Base-by-base conservation (phyloP, 169 alveolate genomes). In the Babesia gibsoni region DNA sequence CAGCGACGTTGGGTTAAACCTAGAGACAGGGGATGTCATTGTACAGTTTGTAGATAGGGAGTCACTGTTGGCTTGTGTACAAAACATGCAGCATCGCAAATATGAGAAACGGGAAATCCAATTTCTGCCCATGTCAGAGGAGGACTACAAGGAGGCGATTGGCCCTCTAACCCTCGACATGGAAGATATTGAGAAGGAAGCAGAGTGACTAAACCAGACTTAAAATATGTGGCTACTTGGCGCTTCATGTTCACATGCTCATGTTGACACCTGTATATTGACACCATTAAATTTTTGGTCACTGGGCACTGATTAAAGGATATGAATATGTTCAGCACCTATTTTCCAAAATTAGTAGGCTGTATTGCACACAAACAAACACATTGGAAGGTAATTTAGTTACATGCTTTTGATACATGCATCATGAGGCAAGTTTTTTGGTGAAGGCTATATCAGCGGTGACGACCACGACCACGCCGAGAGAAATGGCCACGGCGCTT, bases 11-110 rank as follows among this genome's bases (percentile, higher is more conserved):
- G 80, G 89, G n/a, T 78, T 75, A 18, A 57, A 68, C 25, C 58
- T 87, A 30, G 68, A 45, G 43, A 59, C 74, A 20, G 92, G 92
- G n/a, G 92, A 87, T 39, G 83, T 87, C 29, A 33, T 87, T 0
- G 74, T 87, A 2, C 90, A 87, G 54, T 87, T 87, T 50, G 90
- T 75, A 42, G 75, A 54, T 53, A 37, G 74, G 23, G 67, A 69
- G n/a, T 59, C 91, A 27, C 88, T 87, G 18, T 65, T 79, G 30
- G 78, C 82, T 33, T 78, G 88, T 36, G 89, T 87, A 9, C 77
- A 67, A 6, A 82, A 82, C 52, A 87, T 87, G 92, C 70, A 82
- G 2, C 70, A 64, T 54, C 52, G 92, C 49, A 87, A 87, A 49
- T 87, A 87, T 66, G 92, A 87, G 33, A 82, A 82, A 14, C 45